Percentiles rank a stretch among this genome's conserved stretches.
Evolutionary conservation across 306 rosid species (phyloP).

Genomic region (Prunus dulcis): DNA sequence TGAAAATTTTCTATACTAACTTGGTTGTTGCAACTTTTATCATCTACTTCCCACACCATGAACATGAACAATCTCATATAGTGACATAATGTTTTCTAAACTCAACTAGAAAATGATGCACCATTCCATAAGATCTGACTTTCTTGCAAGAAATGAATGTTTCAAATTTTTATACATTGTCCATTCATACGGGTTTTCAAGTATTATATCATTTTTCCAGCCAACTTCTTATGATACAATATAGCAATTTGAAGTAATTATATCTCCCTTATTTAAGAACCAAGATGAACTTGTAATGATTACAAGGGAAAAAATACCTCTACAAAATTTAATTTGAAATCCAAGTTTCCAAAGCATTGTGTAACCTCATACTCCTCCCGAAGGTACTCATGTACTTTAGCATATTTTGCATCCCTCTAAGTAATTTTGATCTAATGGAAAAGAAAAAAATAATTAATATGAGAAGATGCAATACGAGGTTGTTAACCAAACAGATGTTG

Average conservation of each 20-base stretch:
- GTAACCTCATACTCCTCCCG: slow-evolving; percentile 88
- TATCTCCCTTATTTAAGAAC: slow-evolving; percentile 1
- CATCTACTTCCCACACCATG: slow-evolving; percentile 13
- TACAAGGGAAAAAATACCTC: slow-evolving; percentile 43
- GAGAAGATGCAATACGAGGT: slow-evolving; percentile 15
- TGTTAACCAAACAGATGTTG: not conserved
- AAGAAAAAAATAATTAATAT: slow-evolving; percentile 6
- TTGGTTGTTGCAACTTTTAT: not conserved
- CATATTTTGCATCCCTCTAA: slow-evolving; percentile 94
- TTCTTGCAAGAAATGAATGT: slow-evolving; percentile 95
- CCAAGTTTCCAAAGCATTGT: slow-evolving; percentile 85
- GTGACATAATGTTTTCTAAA: slow-evolving; percentile 69
- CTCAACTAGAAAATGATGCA: slow-evolving; percentile 83
- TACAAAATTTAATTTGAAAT: slow-evolving; percentile 81
- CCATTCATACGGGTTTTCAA: not conserved
- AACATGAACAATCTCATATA: slow-evolving; percentile 68
- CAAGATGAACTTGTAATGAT: not conserved
- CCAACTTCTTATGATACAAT: not conserved
- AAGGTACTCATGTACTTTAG: slow-evolving; percentile 78
- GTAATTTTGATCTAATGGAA: slow-evolving; percentile 78
- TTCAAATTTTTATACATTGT: not conserved
- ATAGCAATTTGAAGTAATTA: not conserved
- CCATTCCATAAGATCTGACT: slow-evolving; percentile 92
- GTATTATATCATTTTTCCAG: not conserved
- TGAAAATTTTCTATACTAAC: not conserved